These are phyloP conservation scores for Begonia loranthoides DNA, from an alignment of 306 rosid species.

Conservation along the genomic window DNA sequence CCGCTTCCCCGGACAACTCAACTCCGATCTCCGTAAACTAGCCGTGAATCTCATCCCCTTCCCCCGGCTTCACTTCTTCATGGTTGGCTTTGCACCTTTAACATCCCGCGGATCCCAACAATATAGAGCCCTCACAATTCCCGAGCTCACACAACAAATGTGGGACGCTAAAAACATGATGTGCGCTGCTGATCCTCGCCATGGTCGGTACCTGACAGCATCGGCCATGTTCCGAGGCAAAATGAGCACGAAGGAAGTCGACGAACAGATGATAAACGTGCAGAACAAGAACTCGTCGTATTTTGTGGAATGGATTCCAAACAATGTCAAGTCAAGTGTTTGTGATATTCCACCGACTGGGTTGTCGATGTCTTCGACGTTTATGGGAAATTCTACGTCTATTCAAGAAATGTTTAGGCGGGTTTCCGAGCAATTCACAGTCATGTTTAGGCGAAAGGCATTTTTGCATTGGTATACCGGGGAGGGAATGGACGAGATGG, in stretches of 20 bases:
- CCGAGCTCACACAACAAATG: constrained; percentile 89
- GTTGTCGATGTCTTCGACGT: constrained; percentile 62
- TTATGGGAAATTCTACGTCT: constrained; percentile 83
- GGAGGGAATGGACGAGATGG: constrained; percentile 93
- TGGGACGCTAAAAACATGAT: constrained; percentile 81
- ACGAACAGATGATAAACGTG: constrained; percentile 67
- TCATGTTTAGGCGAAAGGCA: constrained; percentile 83
- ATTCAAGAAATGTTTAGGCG: constrained; percentile 85
- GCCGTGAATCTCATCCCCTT: constrained; percentile 72
- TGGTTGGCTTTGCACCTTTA: constrained; percentile 83
- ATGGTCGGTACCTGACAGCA: constrained; percentile 71
- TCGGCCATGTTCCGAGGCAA: constrained; percentile 82
- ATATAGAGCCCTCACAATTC: constrained; percentile 66
- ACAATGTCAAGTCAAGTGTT: constrained; percentile 81
- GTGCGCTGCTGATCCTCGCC: constrained; percentile 88
- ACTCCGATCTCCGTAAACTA: constrained; percentile 80
- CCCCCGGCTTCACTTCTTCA: constrained; percentile 77
- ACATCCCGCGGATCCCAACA: constrained; percentile 67
- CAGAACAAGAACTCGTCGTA: constrained; percentile 84
- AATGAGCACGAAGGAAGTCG: constrained; percentile 90
- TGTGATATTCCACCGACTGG: constrained; percentile 81
- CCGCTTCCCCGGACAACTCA: constrained; percentile 88
- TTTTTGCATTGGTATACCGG: constrained; percentile 88
- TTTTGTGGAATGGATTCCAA: constrained; percentile 85
- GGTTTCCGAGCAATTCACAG: constrained; percentile 79